These are phyloP conservation scores for Debaryomyces singareniensis DNA, from an alignment of 1,139 yeast species.

Conservation along the genomic window DNA sequence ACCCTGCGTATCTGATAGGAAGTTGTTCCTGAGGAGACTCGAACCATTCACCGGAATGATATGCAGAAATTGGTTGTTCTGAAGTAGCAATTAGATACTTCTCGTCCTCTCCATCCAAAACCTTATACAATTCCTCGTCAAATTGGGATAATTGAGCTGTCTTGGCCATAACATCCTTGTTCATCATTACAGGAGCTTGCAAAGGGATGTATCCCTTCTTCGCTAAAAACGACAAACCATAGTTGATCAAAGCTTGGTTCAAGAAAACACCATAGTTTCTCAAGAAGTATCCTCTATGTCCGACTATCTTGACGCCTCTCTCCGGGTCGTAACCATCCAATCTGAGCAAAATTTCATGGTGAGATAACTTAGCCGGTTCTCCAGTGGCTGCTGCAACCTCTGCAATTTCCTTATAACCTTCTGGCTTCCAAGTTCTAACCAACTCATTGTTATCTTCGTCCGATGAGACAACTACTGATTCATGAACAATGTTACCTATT, in stretches of 20 bases:
- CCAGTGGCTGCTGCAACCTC: conserved; percentile 69
- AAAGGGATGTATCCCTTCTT: conserved; percentile 79
- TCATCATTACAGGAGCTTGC: conserved; percentile 99
- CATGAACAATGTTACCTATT: conserved; percentile 92
- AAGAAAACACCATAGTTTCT: conserved; percentile 93
- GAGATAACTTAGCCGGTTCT: conserved; percentile 76
- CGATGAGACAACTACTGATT: conserved; percentile 77
- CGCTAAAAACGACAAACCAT: conserved; percentile 82
- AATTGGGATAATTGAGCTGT: conserved; percentile 97
- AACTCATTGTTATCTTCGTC: conserved; percentile 90
- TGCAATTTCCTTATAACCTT: conserved; percentile 46
- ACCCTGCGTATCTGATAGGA: conserved; percentile 95
- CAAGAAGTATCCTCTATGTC: conserved; percentile 97
- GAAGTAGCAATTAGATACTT: conserved; percentile 97
- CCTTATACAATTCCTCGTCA: conserved; percentile 96
- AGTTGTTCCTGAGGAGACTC: conserved; percentile 96
- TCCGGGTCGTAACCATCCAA: conserved; percentile 98
- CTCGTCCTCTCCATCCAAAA: conserved; percentile 94
- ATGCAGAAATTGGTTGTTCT: conserved; percentile 98
- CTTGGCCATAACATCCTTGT: conserved; percentile 98
- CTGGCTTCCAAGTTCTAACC: conserved; percentile 83
- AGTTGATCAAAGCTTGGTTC: conserved; percentile 96
- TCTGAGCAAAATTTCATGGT: conserved; percentile 90
- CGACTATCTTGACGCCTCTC: conserved; percentile 96
- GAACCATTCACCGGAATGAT: conserved; percentile 97